Evolutionary conservation across 2,329 filamentous ascomycete genomes (phyloP).

Genomic region (Aspergillus ruber): DNA sequence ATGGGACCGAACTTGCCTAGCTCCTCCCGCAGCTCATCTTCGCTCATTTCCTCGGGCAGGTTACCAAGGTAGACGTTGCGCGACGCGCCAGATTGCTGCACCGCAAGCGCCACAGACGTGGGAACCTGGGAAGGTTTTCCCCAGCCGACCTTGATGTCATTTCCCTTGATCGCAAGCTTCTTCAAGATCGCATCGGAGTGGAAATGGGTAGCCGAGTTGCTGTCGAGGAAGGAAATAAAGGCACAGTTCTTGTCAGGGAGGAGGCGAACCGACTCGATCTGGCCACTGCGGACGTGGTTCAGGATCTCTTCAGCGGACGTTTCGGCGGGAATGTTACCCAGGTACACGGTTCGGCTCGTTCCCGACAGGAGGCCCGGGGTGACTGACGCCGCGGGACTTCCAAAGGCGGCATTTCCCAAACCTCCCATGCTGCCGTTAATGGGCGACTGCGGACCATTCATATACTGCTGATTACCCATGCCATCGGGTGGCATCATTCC

Average conservation of each 20-base stretch:
- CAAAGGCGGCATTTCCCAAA: slow-evolving; percentile 53
- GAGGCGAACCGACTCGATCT: slow-evolving; percentile 97
- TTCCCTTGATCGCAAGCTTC: slow-evolving; percentile 95
- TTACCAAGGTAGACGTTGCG: slow-evolving; percentile 97
- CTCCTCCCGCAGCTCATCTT: slow-evolving; percentile 90
- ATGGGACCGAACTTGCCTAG: slow-evolving; percentile 93
- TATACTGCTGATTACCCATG: slow-evolving; percentile 72
- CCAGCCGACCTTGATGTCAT: slow-evolving; percentile 99
- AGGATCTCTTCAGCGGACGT: slow-evolving; percentile 95
- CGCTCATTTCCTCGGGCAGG: slow-evolving; percentile 77
- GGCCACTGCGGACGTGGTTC: slow-evolving; percentile 89
- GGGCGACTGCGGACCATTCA: slow-evolving; percentile 77
- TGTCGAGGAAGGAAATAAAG: slow-evolving; percentile 98
- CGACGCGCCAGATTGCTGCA: slow-evolving; percentile 94
- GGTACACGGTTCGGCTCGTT: slow-evolving; percentile 91
- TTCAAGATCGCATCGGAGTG: slow-evolving; percentile 99
- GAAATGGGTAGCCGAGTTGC: slow-evolving; percentile 96
- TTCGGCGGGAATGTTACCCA: slow-evolving; percentile 97
- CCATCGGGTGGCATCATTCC: slow-evolving; percentile 78
- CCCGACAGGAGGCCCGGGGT: slow-evolving; percentile 76
- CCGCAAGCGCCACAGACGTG: slow-evolving; percentile 91
- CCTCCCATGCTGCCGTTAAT: slow-evolving; percentile 62
- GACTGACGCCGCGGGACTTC: slow-evolving; percentile 65
- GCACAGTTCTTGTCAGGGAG: slow-evolving; percentile 99
- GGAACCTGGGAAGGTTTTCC: slow-evolving; percentile 97